These are phyloP conservation scores for Venturia nashicola DNA, from an alignment of 2,329 filamentous ascomycete genomes.

Conservation along the genomic window DNA sequence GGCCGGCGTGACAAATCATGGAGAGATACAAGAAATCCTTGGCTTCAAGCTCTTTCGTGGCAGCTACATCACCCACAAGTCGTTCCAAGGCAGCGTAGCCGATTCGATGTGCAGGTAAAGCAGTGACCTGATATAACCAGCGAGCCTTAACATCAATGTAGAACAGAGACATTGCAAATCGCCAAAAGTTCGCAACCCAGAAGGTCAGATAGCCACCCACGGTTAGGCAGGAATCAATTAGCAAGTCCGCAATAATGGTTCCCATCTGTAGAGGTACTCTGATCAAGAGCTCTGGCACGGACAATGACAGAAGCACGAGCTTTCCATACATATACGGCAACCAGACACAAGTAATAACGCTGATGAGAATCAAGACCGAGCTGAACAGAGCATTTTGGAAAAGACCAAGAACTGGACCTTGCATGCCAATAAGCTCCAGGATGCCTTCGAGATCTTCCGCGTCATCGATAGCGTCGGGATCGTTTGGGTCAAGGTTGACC, in stretches of 20 bases:
- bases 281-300: slow-evolving; percentile 57
- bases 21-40: slow-evolving; percentile 9
- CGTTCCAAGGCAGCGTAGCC: slow-evolving; percentile 4
- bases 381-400: slow-evolving; percentile 95
- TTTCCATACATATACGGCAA: slow-evolving; percentile 88
- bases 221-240: slow-evolving; percentile 65
- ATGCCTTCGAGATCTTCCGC: slow-evolving; percentile 93
- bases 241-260: slow-evolving; percentile 62
- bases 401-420: slow-evolving; percentile 77
- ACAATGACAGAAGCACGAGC: slow-evolving; percentile 64
- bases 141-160: slow-evolving; percentile 1
- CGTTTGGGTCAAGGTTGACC: slow-evolving; percentile 55
- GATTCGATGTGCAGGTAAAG: not conserved
- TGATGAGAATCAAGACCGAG: slow-evolving; percentile 75
- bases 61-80: not conserved
- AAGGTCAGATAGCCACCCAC: slow-evolving; percentile 35
- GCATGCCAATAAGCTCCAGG: slow-evolving; percentile 91
- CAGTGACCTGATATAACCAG: not conserved
- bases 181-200: not conserved
- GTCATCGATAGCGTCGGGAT: slow-evolving; percentile 62
- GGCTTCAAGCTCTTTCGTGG: slow-evolving; percentile 6
- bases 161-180: not conserved
- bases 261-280: slow-evolving; percentile 60
- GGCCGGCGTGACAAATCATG: slow-evolving; percentile 8
- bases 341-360: slow-evolving; percentile 75